phyloP scores from a whole-genome alignment of 306 rosid species.

The Dryas octopetala region DNA sequence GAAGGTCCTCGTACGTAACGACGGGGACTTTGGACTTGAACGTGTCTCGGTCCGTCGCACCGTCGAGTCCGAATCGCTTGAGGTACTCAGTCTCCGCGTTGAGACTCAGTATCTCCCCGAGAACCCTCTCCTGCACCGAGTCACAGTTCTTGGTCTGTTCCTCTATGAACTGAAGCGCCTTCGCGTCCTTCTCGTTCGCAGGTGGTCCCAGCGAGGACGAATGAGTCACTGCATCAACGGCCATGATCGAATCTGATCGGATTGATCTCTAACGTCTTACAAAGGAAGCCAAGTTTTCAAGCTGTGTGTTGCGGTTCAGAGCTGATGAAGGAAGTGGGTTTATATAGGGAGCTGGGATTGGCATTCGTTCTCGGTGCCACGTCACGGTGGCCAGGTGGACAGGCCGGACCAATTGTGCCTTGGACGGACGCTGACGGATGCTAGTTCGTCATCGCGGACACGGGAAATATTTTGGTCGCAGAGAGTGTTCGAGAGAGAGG shows the following conservation, averaged over 20 bases:
- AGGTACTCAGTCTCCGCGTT: constrained; percentile 76
- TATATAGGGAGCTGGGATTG: constrained; percentile 33
- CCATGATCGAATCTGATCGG: constrained; percentile 38
- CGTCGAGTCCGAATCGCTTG: constrained; percentile 47
- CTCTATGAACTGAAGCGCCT: constrained; percentile 64
- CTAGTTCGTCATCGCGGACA: constrained; percentile 27
- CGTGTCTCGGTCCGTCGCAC: constrained; percentile 61
- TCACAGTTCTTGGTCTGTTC: constrained; percentile 63
- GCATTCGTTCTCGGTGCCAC: background rate
- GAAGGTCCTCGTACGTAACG: constrained; percentile 73
- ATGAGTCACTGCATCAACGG: constrained; percentile 34
- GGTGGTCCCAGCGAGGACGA: constrained; percentile 36
- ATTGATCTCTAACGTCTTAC: background rate
- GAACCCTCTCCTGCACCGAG: constrained; percentile 42
- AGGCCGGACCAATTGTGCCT: constrained; percentile 12
- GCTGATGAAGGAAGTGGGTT: background rate
- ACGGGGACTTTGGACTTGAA: constrained; percentile 78
- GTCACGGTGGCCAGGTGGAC: constrained; percentile 8
- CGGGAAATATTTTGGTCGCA: constrained; percentile 7
- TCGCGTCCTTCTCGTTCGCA: constrained; percentile 41
- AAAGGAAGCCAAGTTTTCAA: too few species aligned
- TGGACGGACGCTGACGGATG: constrained; percentile 40
- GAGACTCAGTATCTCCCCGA: constrained; percentile 55
- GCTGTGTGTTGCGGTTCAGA: background rate
- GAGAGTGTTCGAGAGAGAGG: background rate